phyloP scores from a whole-genome alignment of 495 filamentous ascomycete species.

The Annulohypoxylon moriforme region DNA sequence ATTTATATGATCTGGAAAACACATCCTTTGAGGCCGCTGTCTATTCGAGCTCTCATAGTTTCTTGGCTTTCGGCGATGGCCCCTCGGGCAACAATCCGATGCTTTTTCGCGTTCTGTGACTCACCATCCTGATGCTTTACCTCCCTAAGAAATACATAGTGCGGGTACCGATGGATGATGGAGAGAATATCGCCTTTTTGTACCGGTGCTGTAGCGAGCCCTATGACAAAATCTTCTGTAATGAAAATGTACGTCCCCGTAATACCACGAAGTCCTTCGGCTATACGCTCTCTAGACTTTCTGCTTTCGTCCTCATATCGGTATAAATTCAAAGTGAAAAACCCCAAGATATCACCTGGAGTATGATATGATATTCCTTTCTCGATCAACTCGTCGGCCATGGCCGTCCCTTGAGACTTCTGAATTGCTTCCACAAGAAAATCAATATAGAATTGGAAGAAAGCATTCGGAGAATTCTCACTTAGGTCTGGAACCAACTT shows the following conservation, averaged over 20 bases:
- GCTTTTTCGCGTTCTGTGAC: not conserved
- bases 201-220: constrained; percentile 9
- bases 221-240: constrained; percentile 1
- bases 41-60: not conserved
- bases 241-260: not conserved
- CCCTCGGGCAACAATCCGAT: constrained; percentile 9
- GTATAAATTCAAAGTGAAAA: not conserved
- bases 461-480: not conserved
- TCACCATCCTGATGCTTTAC: not conserved
- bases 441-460: too few species aligned
- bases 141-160: constrained; percentile 12
- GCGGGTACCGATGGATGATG: not conserved
- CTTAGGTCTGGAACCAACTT: not conserved
- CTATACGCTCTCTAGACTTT: too few species aligned
- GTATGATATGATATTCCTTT: not conserved
- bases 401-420: not conserved
- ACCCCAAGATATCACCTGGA: not conserved
- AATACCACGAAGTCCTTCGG: not conserved
- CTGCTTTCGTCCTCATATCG: not conserved
- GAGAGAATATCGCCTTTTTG: not conserved
- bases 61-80: not conserved
- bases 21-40: not conserved
- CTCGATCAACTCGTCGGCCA: not conserved
- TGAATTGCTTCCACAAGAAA: not conserved
- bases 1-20: not conserved